These are phyloP conservation scores for Chrysophaeum taylorii DNA, from an alignment of 352 stramenopile genomes.

Conservation along the genomic window DNA sequence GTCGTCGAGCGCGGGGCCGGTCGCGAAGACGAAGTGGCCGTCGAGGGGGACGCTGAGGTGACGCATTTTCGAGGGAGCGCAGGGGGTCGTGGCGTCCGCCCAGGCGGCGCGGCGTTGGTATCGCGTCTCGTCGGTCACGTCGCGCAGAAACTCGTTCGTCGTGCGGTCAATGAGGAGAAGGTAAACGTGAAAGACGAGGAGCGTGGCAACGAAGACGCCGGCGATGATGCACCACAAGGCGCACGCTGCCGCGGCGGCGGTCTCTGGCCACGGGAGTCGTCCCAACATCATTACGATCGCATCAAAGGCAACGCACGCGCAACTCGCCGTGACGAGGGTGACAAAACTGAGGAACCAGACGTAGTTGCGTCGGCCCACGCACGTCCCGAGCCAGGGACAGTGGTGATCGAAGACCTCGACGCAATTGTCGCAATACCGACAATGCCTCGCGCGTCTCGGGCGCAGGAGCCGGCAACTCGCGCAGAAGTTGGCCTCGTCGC, in stretches of 20 bases:
- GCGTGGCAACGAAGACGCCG: not conserved
- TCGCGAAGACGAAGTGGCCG: no score
- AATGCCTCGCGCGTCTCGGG: constrained; percentile 34
- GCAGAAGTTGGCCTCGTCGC: constrained; percentile 32
- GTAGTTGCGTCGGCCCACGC: constrained; percentile 32
- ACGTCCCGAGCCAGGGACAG: constrained; percentile 39
- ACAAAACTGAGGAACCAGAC: constrained; percentile 26
- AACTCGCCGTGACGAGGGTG: not conserved
- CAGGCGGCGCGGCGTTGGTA: no score
- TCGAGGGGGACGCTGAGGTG: no score
- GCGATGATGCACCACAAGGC: not conserved
- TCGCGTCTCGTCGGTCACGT: no score
- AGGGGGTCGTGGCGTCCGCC: no score
- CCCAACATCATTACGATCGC: no score
- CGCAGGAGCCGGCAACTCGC: constrained; percentile 34
- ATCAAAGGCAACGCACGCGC: not conserved
- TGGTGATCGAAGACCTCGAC: constrained; percentile 43
- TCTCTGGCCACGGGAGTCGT: no score
- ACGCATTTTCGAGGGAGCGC: no score
- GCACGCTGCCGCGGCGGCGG: not conserved
- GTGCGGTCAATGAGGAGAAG: not conserved
- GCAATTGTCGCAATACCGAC: constrained; percentile 39
- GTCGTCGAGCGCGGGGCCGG: no score
- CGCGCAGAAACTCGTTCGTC: constrained; percentile 8
- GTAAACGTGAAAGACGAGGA: not conserved